Evolutionary conservation across 495 filamentous ascomycete genomes (phyloP).

Genomic region (Cetradonia linearis): DNA sequence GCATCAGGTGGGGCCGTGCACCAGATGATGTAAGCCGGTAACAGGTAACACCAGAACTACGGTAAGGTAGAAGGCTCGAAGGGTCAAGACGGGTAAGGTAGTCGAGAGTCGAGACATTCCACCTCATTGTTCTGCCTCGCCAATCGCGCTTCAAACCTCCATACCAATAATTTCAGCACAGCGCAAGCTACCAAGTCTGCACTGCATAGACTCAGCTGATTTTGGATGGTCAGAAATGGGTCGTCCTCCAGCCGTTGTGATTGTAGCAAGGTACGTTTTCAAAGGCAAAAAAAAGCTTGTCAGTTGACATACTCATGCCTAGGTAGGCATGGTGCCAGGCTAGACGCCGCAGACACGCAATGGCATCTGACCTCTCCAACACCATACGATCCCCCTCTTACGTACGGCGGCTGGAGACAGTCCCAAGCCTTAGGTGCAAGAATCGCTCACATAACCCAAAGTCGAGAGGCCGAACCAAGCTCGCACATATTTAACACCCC

Average conservation of each 20-base stretch:
- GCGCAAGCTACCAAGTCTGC: not conserved
- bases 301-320: constrained; percentile 6
- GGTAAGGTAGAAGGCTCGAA: too few relatives aligned
- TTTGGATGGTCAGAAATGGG: constrained; percentile 33
- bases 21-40: too few relatives aligned
- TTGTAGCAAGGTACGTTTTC: constrained; percentile 62
- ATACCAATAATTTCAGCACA: not conserved
- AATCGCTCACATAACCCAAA: constrained; percentile 62
- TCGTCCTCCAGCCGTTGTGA: constrained; percentile 55
- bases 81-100: too few relatives aligned
- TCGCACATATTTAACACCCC: constrained; percentile 1
- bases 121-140: not conserved
- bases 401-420: constrained; percentile 89
- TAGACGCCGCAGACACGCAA: constrained; percentile 85
- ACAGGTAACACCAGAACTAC: too few relatives aligned
- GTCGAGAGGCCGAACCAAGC: constrained; percentile 28
- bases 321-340: constrained; percentile 74
- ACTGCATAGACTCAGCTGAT: not conserved
- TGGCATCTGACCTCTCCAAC: constrained; percentile 94
- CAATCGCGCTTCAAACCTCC: not conserved
- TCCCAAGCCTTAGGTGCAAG: constrained; percentile 65
- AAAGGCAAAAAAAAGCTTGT: not conserved
- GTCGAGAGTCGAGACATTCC: too few relatives aligned
- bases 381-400: constrained; percentile 91
- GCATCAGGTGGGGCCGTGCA: too few relatives aligned